phyloP scores from a whole-genome alignment of 345 rosid genomes.

The Aethionema arabicum region DNA sequence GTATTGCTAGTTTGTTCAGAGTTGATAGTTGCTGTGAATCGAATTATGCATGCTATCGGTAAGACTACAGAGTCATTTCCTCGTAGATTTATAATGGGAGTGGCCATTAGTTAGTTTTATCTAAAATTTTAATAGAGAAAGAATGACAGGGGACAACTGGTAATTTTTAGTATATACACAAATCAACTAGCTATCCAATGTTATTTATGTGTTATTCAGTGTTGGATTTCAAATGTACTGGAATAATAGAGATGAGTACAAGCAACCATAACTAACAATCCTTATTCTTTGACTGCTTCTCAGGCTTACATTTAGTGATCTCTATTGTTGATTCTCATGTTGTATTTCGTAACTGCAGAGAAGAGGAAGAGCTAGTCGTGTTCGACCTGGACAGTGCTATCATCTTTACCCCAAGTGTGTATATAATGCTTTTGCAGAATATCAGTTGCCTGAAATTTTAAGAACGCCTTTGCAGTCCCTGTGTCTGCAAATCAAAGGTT shows the following conservation, averaged over 20 bases:
- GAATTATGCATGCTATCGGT: neutral
- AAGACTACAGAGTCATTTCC: neutral
- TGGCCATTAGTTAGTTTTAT: conserved; percentile 9
- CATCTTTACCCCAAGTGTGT: conserved; percentile 87
- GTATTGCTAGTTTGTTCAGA: conserved; percentile 43
- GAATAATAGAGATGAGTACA: conserved; percentile 5
- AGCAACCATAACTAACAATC: neutral
- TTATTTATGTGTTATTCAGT: conserved; percentile 11
- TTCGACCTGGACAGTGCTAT: conserved; percentile 88
- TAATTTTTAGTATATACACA: neutral
- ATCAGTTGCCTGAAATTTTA: conserved; percentile 92
- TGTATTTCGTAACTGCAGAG: conserved; percentile 50
- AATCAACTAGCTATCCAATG: neutral
- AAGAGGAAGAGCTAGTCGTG: conserved; percentile 96
- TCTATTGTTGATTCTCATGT: conserved; percentile 25
- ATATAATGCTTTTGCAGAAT: conserved; percentile 79
- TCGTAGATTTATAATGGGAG: conserved; percentile 8
- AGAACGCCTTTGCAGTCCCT: conserved; percentile 93
- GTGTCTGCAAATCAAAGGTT: conserved; percentile 87
- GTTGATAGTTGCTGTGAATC: conserved; percentile 21
- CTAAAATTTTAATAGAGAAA: conserved; percentile 4
- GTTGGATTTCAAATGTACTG: conserved; percentile 13
- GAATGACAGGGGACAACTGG: neutral
- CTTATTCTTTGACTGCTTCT: conserved; percentile 7
- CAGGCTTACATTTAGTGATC: conserved; percentile 5